Conservation (phyloP, 306 rosid species). For the Prunus dulcis region DNA sequence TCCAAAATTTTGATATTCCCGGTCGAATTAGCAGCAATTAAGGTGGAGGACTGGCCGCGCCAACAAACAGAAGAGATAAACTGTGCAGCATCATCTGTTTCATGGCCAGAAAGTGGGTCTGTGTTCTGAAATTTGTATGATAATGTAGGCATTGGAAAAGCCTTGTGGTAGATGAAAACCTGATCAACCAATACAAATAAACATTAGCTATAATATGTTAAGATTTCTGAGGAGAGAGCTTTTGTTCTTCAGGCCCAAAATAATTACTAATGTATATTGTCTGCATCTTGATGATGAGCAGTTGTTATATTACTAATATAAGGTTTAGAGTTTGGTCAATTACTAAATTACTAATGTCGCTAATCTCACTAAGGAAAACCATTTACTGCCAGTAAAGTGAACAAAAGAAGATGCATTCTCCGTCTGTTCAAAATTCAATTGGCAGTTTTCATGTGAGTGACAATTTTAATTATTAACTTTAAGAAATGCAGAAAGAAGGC, state of each 20-base stretch:
- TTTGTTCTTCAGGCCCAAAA: background rate
- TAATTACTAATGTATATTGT: background rate
- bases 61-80: slow-evolving; percentile 92
- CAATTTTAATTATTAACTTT: background rate
- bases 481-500: background rate
- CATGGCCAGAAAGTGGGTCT: slow-evolving; percentile 68
- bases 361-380: background rate
- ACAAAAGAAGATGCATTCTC: background rate
- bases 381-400: background rate
- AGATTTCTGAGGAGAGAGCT: background rate
- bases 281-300: background rate
- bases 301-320: background rate
- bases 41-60: slow-evolving; percentile 83
- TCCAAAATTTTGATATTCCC: slow-evolving; percentile 94
- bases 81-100: slow-evolving; percentile 65
- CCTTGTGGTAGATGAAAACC: slow-evolving; percentile 98
- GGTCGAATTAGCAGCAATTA: slow-evolving; percentile 87
- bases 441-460: background rate
- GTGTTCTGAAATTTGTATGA: slow-evolving; percentile 79
- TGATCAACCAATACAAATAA: slow-evolving; percentile 29
- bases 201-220: background rate
- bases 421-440: background rate
- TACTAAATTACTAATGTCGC: background rate
- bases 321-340: no score
- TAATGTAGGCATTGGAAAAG: slow-evolving; percentile 93